Base-by-base conservation (phyloP, 2,329 filamentous ascomycete species). In the Xylaria sp. region DNA sequence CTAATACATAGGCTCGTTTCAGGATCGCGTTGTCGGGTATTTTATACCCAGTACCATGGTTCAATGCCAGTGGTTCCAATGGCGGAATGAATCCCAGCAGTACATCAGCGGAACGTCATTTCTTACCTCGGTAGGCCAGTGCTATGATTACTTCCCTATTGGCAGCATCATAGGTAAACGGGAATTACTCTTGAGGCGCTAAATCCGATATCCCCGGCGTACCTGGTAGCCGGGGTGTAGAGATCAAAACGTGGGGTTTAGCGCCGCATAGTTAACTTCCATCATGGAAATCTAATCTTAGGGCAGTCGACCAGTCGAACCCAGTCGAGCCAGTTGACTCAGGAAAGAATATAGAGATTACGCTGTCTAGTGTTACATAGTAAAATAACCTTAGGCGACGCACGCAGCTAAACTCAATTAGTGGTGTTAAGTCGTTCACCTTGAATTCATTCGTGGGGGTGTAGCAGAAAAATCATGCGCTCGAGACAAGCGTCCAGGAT, bases 161-260 rank as follows among this genome's bases (percentile, higher is more conserved):
- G 32, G 51, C 37, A 18, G 28, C 41, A 23, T 23, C 9, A 9
- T 32, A 25, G 9, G 9, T 28, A 34, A 28, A 28, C 34, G 7
- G 2, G 41, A 52, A 44, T 28, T 44, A n/a, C 23, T 4, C 54
- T 25, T 18, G 15, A 34, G 5, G 41, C 61, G 41, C 46, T 65
- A 68, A 58, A 20, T 61, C 68, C 68, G 68, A 50, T 70, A 70
- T 54, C 68, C n/a, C 68, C 68, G 68, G 54, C 9, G 46, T 23
- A 10, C 28, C 28, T 28, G 28, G 28, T 28, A 28, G 28, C 3
- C 28, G 28, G 28, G 28, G 3, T 25, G 23, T 25, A 25, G 28
- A 28, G 28, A 28, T 28, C 28, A 28, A 28, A 28, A 28, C 28
- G 28, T 28, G 28, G 28, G 28, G 28, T 28, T 28, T 28, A 28